Evolutionary conservation across 164 flowering plant species (phyloP), one percentile per base, ranked within the genome.

Genomic region (Chimonanthus salicifolius): DNA sequence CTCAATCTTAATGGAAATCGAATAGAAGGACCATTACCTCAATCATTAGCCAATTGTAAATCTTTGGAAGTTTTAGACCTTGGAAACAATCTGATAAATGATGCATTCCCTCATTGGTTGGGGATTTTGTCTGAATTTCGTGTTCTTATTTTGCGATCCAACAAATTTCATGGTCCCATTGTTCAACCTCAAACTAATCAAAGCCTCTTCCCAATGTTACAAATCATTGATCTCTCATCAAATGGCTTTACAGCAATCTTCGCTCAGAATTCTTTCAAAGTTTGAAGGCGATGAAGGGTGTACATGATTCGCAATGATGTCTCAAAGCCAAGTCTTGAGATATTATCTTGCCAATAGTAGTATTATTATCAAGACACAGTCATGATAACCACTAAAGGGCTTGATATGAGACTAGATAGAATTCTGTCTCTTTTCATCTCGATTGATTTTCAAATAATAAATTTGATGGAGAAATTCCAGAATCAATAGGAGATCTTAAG

Each of bases 311-410:
- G 1, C 8, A 6, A 9, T 51, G 15, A 51, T 3, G 2, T 51
- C 10, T 13, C 8, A 51, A 9, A 51, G 3, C 8, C 58, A 51
- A 8, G 13, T 51, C 13, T 9, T 51, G 3, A 51, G 15, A 3
- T 51, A 51, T 15, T 1, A 0, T 2, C 0, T 13, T 2, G 13
- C 8, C 3, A 50, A 8, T 8, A 0, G 0, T 3, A 3, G 0
- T 4, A 4, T 3, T 51, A 51, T 13, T 51, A 51, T 51, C 58
- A 51, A 7, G 58, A 51, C 9, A 8, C 58, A 51, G 15, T 51
- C 11, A 6, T 51, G 13, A 15, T 6, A 13, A 51, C 8, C 2
- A 49, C 1, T 6, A 49, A 49, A 49, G 51, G 51, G 51, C 51
- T 49, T 49, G 58, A 51, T 6, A 3, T 51, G 10, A 13, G 13